These are phyloP conservation scores for Xerocomus spinulosus DNA, from an alignment of 768 basidiomycete species.

Conservation along the genomic window DNA sequence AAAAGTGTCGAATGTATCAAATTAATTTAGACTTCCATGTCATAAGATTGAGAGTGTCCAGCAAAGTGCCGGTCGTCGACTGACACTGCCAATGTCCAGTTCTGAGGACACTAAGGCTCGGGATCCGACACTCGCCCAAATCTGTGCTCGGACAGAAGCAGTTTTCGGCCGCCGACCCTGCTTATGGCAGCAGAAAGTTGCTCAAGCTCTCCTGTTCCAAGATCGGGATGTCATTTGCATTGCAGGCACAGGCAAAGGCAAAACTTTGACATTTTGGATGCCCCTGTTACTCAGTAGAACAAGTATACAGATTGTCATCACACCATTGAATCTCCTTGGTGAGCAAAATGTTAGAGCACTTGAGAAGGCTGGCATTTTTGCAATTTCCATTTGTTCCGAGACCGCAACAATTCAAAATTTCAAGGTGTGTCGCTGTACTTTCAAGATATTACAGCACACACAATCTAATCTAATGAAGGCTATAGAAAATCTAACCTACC, in stretches of 20 bases:
- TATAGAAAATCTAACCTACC: slow-evolving; percentile 1
- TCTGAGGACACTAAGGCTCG: neutral
- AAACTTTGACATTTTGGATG: neutral
- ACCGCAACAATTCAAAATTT: neutral
- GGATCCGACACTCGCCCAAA: neutral
- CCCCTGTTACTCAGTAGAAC: neutral
- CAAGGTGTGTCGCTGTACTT: neutral
- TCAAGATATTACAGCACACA: neutral
- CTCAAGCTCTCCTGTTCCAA: neutral
- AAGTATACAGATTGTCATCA: neutral
- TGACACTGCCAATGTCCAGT: neutral
- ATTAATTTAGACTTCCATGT: neutral
- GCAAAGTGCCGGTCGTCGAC: neutral
- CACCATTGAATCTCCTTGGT: neutral
- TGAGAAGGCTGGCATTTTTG: neutral
- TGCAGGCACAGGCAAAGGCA: neutral
- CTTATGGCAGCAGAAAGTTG: neutral
- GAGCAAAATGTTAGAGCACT: neutral
- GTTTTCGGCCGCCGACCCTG: neutral
- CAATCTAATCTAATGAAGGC: neutral
- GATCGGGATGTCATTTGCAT: neutral
- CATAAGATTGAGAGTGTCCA: neutral
- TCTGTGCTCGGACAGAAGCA: neutral
- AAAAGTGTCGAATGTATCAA: neutral
- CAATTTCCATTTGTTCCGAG: neutral